Percentiles rank a stretch among this genome's conserved stretches.
Conservation (phyloP, 139 green algal genomes). For the Tetraselmis striata region DNA sequence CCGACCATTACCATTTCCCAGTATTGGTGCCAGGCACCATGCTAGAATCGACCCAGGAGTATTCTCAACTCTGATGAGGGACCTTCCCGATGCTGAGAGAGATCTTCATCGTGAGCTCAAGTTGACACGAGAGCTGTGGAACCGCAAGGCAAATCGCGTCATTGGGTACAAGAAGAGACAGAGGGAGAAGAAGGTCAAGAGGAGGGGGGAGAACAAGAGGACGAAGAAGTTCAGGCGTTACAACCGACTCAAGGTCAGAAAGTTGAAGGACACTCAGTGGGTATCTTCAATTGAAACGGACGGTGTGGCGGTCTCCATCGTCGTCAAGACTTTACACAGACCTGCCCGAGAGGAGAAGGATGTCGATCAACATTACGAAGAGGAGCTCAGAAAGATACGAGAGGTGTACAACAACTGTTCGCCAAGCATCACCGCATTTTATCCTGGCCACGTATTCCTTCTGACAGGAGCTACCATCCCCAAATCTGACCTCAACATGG, state of each 20-base stretch:
- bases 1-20: background rate
- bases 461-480: background rate
- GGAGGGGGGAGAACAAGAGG: background rate
- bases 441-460: background rate
- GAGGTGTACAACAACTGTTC: background rate
- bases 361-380: background rate
- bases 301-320: background rate
- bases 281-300: background rate
- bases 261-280: background rate
- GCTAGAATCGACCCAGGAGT: background rate
- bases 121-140: background rate
- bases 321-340: background rate
- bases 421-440: background rate
- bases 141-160: background rate
- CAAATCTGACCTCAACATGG: background rate
- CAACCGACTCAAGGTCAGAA: background rate
- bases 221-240: background rate
- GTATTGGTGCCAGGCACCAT: background rate
- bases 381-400: background rate
- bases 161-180: background rate
- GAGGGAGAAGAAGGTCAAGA: background rate
- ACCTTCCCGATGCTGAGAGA: background rate
- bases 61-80: background rate
- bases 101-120: background rate
- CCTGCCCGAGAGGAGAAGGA: background rate